Conservation (phyloP, 2,329 filamentous ascomycete species). For the Cucurbitaria berberidis region DNA sequence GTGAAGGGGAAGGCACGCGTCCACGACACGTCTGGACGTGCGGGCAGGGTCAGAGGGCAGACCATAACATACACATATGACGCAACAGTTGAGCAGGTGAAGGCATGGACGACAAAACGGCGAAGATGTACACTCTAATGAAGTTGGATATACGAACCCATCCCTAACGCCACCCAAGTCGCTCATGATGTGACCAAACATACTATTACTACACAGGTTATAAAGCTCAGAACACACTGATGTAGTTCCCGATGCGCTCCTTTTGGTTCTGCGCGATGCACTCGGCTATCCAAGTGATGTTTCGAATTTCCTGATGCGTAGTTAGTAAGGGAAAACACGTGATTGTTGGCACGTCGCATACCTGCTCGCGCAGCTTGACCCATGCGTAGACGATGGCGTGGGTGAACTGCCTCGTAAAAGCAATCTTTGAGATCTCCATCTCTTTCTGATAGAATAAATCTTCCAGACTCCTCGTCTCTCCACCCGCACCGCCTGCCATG, state of each 20-base stretch:
- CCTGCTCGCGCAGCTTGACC: constrained; percentile 97
- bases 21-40: neutral
- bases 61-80: neutral
- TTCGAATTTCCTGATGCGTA: constrained; percentile 83
- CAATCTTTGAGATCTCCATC: constrained; percentile 96
- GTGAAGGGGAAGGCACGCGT: constrained; percentile 21
- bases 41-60: neutral
- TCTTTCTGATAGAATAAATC: constrained; percentile 99
- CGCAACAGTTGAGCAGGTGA: neutral
- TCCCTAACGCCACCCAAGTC: constrained; percentile 36
- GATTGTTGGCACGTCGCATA: constrained; percentile 55
- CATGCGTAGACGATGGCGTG: constrained; percentile 95
- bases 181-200: constrained; percentile 35
- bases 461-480: constrained; percentile 88
- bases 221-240: constrained; percentile 76
- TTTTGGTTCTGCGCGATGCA: constrained; percentile 99
- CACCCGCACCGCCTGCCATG: constrained; percentile 78
- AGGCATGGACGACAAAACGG: neutral
- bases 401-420: constrained; percentile 95
- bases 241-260: constrained; percentile 98
- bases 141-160: constrained; percentile 40
- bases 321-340: constrained; percentile 17
- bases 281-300: constrained; percentile 99
- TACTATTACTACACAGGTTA: constrained; percentile 31
- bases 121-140: constrained; percentile 26